Evolutionary conservation across 495 filamentous ascomycete species (phyloP).

Genomic region (Astrothelium macrocarpum): DNA sequence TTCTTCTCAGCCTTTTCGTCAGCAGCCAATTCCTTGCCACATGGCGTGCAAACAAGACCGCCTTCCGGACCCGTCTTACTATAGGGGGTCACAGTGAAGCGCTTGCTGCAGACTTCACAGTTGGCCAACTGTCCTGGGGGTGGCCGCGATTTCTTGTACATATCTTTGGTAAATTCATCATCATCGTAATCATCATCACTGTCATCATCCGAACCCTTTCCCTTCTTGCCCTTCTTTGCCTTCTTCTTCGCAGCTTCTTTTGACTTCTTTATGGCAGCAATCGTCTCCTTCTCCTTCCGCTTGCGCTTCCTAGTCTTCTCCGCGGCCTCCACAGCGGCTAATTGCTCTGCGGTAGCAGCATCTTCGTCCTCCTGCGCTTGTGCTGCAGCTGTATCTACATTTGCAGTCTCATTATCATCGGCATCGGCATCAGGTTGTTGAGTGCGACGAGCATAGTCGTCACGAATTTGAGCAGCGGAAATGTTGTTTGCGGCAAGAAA

Average conservation of each 20-base stretch:
- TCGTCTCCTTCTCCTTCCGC: conserved; percentile 48
- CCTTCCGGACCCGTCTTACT: conserved; percentile 71
- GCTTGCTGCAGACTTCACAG: conserved; percentile 73
- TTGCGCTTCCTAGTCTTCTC: conserved; percentile 56
- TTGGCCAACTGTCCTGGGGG: conserved; percentile 80
- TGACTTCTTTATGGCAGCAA: conserved; percentile 67
- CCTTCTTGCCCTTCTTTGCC: conserved; percentile 36
- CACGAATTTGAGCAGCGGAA: conserved; percentile 66
- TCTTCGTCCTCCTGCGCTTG: conserved; percentile 22
- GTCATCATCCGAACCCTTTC: conserved; percentile 26
- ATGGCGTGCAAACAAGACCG: conserved; percentile 74
- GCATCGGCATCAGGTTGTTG: conserved; percentile 19
- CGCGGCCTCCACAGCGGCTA: conserved; percentile 36
- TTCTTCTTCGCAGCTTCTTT: conserved; percentile 51
- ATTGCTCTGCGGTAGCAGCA: conserved; percentile 37
- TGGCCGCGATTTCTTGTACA: conserved; percentile 53
- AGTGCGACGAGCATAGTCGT: conserved; percentile 42
- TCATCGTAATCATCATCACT: conserved; percentile 43
- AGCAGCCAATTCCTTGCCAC: conserved; percentile 65
- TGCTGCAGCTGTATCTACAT: conserved; percentile 11
- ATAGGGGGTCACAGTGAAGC: conserved; percentile 92
- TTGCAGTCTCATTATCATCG: conserved; percentile 10
- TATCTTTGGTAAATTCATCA: conserved; percentile 38
- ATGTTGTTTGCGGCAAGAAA: conserved; percentile 63
- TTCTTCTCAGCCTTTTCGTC: conserved; percentile 49